Evolutionary conservation across 2,329 filamentous ascomycete species (phyloP).

Genomic region (Emergomyces africanus): DNA sequence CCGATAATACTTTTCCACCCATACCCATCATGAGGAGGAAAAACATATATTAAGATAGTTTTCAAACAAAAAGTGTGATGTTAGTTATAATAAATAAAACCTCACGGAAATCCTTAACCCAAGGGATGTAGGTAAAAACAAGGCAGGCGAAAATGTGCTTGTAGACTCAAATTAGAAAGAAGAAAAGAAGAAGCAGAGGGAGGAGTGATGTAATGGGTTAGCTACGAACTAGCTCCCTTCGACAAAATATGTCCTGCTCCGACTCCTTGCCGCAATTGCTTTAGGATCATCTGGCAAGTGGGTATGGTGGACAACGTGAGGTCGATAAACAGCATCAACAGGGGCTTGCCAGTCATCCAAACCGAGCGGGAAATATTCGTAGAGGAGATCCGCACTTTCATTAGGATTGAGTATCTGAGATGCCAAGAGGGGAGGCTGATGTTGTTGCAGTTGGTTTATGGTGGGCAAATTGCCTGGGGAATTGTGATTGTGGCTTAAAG

Average conservation of each 20-base stretch:
- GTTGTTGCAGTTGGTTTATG: slow-evolving; percentile 17
- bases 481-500: slow-evolving; percentile 16
- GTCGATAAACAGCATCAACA: slow-evolving; percentile 78
- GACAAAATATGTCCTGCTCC: slow-evolving; percentile 60
- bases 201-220: not conserved
- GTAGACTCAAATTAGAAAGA: not conserved
- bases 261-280: slow-evolving; percentile 52
- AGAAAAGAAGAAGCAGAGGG: not conserved
- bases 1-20: not conserved
- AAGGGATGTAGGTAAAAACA: not conserved
- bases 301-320: slow-evolving; percentile 88
- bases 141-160: not conserved
- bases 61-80: not conserved
- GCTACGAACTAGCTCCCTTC: slow-evolving; percentile 16
- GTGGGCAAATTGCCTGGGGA: slow-evolving; percentile 17
- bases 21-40: not conserved
- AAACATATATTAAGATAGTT: not conserved
- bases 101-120: not conserved
- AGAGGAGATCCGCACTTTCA: slow-evolving; percentile 71
- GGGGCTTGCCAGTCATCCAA: slow-evolving; percentile 87
- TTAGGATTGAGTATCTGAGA: slow-evolving; percentile 38
- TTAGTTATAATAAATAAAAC: not conserved
- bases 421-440: slow-evolving; percentile 34
- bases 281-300: slow-evolving; percentile 55
- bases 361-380: slow-evolving; percentile 88